phyloP scores from a whole-genome alignment of 352 stramenopile genomes.

The Globisporangium acanthophoron region DNA sequence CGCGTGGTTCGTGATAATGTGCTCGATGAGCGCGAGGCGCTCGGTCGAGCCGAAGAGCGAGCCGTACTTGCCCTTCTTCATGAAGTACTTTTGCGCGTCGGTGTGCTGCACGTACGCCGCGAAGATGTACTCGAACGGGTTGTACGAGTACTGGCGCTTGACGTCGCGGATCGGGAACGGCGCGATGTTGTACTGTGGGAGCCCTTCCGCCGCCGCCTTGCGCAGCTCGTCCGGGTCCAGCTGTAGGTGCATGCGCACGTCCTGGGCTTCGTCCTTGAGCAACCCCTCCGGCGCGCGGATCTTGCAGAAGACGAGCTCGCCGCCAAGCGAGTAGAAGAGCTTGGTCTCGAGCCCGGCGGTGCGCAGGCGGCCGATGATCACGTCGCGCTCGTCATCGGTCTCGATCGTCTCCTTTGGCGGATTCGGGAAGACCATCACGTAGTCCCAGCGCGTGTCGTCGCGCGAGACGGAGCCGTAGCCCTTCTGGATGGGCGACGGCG shows the following conservation, averaged over 20 bases:
- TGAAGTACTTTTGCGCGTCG: conserved; percentile 65
- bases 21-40: conserved; percentile 75
- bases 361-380: conserved; percentile 69
- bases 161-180: conserved; percentile 79
- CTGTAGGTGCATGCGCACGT: conserved; percentile 45
- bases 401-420: conserved; percentile 55
- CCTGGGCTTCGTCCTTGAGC: conserved; percentile 28
- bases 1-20: conserved; percentile 75
- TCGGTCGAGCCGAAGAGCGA: conserved; percentile 77
- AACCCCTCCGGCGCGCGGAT: conserved; percentile 72
- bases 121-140: conserved; percentile 83
- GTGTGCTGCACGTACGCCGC: conserved; percentile 69
- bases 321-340: conserved; percentile 66
- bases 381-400: conserved; percentile 59
- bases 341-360: conserved; percentile 57
- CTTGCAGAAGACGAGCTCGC: conserved; percentile 78
- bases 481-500: conserved; percentile 25
- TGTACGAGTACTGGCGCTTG: conserved; percentile 72
- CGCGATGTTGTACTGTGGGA: conserved; percentile 65
- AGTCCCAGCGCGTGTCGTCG: conserved; percentile 59
- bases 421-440: conserved; percentile 82
- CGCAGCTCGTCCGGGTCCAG: conserved; percentile 59
- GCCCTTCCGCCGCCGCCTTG: conserved; percentile 56
- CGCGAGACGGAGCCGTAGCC: conserved; percentile 46
- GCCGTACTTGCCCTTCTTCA: conserved; percentile 45